Evolutionary conservation across 2,329 filamentous ascomycete species (phyloP).

Genomic region (Fusarium buxicola): DNA sequence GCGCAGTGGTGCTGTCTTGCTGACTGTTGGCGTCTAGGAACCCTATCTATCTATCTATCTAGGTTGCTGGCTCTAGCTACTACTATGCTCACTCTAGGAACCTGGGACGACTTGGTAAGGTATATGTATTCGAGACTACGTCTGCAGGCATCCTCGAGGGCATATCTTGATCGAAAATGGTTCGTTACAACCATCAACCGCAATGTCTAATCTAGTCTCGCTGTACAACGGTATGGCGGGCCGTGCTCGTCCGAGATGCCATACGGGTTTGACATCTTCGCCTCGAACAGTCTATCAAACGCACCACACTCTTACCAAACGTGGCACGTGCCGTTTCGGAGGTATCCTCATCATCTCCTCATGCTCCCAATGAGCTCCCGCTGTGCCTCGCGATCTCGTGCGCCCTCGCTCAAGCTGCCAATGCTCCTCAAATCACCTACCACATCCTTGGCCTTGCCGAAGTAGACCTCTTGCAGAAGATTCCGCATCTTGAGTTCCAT

Average conservation of each 20-base stretch:
- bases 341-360: conserved; percentile 52
- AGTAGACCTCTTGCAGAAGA: conserved; percentile 97
- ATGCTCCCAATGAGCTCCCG: conserved; percentile 84
- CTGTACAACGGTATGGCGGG: conserved; percentile 1
- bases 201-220: conserved; percentile 16
- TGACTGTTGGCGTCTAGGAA: background rate
- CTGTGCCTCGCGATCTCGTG: conserved; percentile 85
- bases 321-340: conserved; percentile 1
- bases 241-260: background rate
- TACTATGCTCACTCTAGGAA: background rate
- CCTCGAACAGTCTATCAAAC: conserved; percentile 28
- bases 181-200: conserved; percentile 1
- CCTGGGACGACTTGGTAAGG: background rate
- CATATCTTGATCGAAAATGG: conserved; percentile 1
- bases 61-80: background rate
- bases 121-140: background rate
- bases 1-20: background rate
- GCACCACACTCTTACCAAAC: conserved; percentile 19
- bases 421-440: conserved; percentile 94
- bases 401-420: conserved; percentile 83
- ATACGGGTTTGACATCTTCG: conserved; percentile 4
- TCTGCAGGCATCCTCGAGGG: background rate
- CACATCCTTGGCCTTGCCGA: conserved; percentile 98
- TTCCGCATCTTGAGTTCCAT: conserved; percentile 99
- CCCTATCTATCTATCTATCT: too few species aligned